Conservation (phyloP, 176 grass and related monocot species). For the barley (Hordeum vulgare) region MorexV3_pseudomolecules_assembly NC_058519.1:555966237-555966736, state of each 20-base stretch:
- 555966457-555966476: neutral
- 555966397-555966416: conserved; percentile 79
- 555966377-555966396: conserved; percentile 43
- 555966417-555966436: conserved; percentile 83
- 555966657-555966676: conserved; percentile 34
- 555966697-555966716: conserved; percentile 31
- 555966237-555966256: conserved; percentile 83
- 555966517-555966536: neutral
- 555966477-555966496: neutral
- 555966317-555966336: conserved; percentile 25
- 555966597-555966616: neutral
- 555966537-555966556: conserved; percentile 63
- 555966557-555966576: conserved; percentile 45
- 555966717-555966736: conserved; percentile 45
- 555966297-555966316: conserved; percentile 71
- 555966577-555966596: neutral
- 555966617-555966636: conserved; percentile 23
- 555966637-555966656: conserved; percentile 58
- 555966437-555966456: conserved; percentile 45
- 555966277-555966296: conserved; percentile 77
- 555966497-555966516: neutral
- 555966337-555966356: neutral
- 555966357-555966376: neutral
- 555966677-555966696: neutral
- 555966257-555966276: conserved; percentile 59